A percentile compares a stretch with the other conserved stretches of the same genome.
These are phyloP conservation scores for Fusarium tuaranense DNA, from an alignment of 2,329 filamentous ascomycete genomes.

Conservation along the genomic window DNA sequence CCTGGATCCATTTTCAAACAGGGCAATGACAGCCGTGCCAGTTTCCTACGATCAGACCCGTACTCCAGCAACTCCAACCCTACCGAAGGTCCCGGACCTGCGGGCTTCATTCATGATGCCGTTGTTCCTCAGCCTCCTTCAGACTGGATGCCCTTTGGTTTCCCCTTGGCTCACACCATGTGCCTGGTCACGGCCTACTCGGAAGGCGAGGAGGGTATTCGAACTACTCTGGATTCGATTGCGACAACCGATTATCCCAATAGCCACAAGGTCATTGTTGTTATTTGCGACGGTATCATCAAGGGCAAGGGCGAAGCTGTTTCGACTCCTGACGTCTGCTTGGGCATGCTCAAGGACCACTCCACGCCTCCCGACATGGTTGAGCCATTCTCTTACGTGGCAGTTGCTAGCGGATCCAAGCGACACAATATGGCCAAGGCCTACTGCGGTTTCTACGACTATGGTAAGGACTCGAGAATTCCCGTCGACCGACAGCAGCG, in stretches of 20 bases:
- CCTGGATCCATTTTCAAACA: constrained; percentile 79
- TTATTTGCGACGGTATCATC: constrained; percentile 97
- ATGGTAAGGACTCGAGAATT: constrained; percentile 83
- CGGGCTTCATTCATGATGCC: constrained; percentile 95
- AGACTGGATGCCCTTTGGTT: constrained; percentile 98
- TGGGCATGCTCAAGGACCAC: constrained; percentile 96
- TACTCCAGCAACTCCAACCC: constrained; percentile 66
- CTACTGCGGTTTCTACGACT: constrained; percentile 98
- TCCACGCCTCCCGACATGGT: constrained; percentile 85
- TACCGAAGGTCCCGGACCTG: constrained; percentile 80
- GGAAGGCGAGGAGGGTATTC: constrained; percentile 91
- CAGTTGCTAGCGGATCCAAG: constrained; percentile 94
- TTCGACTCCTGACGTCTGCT: constrained; percentile 89
- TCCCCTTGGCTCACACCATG: constrained; percentile 91
- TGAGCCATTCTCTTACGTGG: constrained; percentile 92
- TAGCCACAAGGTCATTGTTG: constrained; percentile 96
- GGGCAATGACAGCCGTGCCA: constrained; percentile 71
- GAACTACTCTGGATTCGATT: constrained; percentile 94
- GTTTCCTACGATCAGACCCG: constrained; percentile 72
- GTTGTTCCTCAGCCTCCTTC: constrained; percentile 96
- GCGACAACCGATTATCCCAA: constrained; percentile 99
- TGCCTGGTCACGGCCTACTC: constrained; percentile 98
- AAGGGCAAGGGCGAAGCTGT: constrained; percentile 91
- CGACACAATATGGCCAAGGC: constrained; percentile 99
- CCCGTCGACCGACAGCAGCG: constrained; percentile 91